These are phyloP conservation scores for Earliella scabrosa DNA, from an alignment of 1,284 basidiomycete species.

Conservation along the genomic window DNA sequence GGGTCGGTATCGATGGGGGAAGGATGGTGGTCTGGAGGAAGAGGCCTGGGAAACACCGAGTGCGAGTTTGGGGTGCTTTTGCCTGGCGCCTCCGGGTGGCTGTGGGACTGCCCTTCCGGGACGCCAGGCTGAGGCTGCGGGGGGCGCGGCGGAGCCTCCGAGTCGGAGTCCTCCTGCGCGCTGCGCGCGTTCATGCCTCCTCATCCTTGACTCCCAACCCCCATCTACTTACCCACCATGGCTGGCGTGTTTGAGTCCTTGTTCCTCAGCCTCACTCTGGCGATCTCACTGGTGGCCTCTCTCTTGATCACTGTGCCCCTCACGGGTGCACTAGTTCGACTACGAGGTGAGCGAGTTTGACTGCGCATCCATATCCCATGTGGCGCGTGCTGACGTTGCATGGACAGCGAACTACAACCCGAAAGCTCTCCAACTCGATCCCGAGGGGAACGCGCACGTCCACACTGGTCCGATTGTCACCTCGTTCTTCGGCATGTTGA, in stretches of 20 bases:
- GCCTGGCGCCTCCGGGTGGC: slow-evolving; percentile 23
- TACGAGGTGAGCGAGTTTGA: slow-evolving; percentile 43
- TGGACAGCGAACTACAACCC: slow-evolving; percentile 74
- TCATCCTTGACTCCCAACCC: slow-evolving; percentile 26
- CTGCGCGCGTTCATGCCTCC: slow-evolving; percentile 13
- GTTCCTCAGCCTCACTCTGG: slow-evolving; percentile 44
- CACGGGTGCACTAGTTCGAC: slow-evolving; percentile 70
- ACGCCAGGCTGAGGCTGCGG: slow-evolving; percentile 3
- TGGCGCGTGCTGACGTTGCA: slow-evolving; percentile 1
- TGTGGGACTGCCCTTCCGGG: slow-evolving; percentile 14
- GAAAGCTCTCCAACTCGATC: slow-evolving; percentile 82
- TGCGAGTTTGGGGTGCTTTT: slow-evolving; percentile 20
- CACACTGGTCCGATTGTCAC: slow-evolving; percentile 75
- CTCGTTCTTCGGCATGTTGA: slow-evolving; percentile 70
- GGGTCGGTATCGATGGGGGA: slow-evolving; percentile 17
- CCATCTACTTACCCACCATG: slow-evolving; percentile 40
- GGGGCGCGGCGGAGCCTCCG: not conserved
- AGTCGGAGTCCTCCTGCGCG: not conserved
- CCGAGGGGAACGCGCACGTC: slow-evolving; percentile 74
- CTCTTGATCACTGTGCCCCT: slow-evolving; percentile 55
- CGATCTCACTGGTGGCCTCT: slow-evolving; percentile 56
- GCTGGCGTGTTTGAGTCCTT: slow-evolving; percentile 15
- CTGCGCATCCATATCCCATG: not conserved
- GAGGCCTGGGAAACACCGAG: slow-evolving; percentile 27
- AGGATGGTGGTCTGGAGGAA: slow-evolving; percentile 43